Evolutionary conservation across 148 eudicot species (phyloP), one percentile per base, ranked within the genome.

Genomic region (Dianthus caryophyllus): DNA sequence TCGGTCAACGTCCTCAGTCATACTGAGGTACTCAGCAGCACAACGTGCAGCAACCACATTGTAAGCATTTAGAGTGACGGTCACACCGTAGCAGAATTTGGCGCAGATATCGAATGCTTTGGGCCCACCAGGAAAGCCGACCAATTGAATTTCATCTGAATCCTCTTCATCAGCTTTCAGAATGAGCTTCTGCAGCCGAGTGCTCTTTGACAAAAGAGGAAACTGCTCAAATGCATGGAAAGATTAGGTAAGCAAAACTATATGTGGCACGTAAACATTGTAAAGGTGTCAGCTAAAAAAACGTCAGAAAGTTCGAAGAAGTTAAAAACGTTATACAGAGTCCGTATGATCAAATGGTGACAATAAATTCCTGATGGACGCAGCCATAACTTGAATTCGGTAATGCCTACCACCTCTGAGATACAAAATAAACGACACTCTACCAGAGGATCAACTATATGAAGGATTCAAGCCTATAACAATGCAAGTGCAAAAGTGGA

Each of bases 1-100:
- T 69, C 77, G 75, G 55, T 91, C 96, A 59, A 84, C 71, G 50
- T 84, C 89, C 64, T 91, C 97, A 15, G 82, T 82, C 97, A 91
- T 91, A 62, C 77, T 90, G 11, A 91, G 97, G 77, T 83, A 86
- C 81, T 88, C 97, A 2, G 97, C 89, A 9, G 86, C 96, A 81
- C 97, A 91, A 55, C 97, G 89, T 24, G 91, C 88, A 53, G 96
- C 89, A 22, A 81, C 91, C 2, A 91, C 89, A 74, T 86, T 91
- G 86, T 88, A 83, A 18, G 97, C 80, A 73, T 86, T 86, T 24
- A 91, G 88, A 61, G 96, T 88, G 25, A 91, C 88, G 0, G 79
- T 77, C 71, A 91, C 79, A 12, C 97, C 96, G 59, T 90, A 90
- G 73, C 94, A 90, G 81, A 90, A 90, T 65, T 88, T 90, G 69